Evolutionary conservation across 2,329 filamentous ascomycete genomes (phyloP).

Genomic region (Arthrobotrys sinensis): DNA sequence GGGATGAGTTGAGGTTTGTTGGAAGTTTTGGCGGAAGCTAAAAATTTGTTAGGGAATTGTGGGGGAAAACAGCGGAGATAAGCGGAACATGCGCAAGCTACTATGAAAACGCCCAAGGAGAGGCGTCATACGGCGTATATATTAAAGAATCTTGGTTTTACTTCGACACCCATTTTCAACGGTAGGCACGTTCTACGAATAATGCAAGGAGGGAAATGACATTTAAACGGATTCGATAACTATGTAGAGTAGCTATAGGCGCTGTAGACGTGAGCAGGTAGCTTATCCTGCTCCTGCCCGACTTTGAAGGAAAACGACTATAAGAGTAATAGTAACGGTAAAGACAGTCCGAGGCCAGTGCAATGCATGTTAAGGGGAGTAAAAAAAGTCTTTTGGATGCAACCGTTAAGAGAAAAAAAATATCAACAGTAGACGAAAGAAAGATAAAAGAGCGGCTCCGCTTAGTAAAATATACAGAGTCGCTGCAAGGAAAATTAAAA

Average conservation of each 20-base stretch:
- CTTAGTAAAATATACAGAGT: constrained; percentile 8
- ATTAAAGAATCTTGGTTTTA: no score
- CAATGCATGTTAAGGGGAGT: constrained; percentile 20
- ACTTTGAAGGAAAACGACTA: not conserved
- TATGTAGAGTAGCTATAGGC: no score
- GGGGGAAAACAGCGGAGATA: constrained; percentile 45
- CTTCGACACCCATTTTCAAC: no score
- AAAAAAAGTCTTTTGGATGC: constrained; percentile 4
- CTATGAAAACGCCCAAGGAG: not conserved
- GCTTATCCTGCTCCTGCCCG: not conserved
- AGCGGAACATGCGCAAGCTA: constrained; percentile 27
- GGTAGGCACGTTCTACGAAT: no score
- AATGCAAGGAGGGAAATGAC: no score
- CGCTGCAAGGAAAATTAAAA: constrained; percentile 15
- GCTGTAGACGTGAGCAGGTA: no score
- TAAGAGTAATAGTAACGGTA: constrained; percentile 21
- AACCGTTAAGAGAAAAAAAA: not conserved
- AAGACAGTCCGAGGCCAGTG: constrained; percentile 40
- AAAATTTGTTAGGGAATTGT: constrained; percentile 56
- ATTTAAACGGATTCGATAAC: no score
- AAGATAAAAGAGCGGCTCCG: not conserved
- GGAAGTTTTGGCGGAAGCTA: constrained; percentile 16
- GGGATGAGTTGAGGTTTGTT: constrained; percentile 33
- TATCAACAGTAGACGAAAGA: not conserved
- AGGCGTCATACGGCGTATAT: no score